Evolutionary conservation across 2,329 filamentous ascomycete species (phyloP).

Genomic region (Macrophomina tecta): DNA sequence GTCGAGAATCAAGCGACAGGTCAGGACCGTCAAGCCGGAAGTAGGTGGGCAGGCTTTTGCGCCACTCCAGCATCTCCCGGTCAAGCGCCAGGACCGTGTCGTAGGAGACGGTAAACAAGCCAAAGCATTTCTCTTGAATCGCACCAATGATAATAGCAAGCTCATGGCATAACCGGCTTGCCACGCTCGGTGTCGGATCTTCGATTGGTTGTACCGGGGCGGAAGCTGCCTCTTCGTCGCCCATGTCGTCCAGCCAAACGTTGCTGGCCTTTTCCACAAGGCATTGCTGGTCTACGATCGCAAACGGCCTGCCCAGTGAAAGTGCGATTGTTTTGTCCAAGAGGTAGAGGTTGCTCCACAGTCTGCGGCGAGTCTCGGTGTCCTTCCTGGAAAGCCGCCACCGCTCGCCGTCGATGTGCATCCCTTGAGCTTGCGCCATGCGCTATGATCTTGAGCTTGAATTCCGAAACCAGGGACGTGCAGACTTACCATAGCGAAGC

Average conservation of each 20-base stretch:
- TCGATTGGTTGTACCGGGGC: constrained; percentile 36
- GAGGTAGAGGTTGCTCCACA: constrained; percentile 50
- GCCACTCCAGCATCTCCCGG: constrained; percentile 43
- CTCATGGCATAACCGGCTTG: constrained; percentile 40
- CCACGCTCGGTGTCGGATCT: constrained; percentile 44
- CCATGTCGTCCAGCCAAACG: constrained; percentile 47
- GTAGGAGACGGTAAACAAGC: constrained; percentile 45
- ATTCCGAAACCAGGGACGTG: not conserved
- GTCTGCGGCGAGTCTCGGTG: constrained; percentile 45
- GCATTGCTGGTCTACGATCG: constrained; percentile 49
- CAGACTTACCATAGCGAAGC: constrained; percentile 44
- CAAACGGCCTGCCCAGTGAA: constrained; percentile 49
- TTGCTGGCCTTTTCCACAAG: constrained; percentile 47
- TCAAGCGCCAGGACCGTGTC: constrained; percentile 47
- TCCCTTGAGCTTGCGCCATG: constrained; percentile 52
- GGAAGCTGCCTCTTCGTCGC: constrained; percentile 38
- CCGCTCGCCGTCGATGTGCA: constrained; percentile 51
- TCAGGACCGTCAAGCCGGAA: constrained; percentile 45
- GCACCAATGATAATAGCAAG: constrained; percentile 47
- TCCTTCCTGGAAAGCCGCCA: constrained; percentile 47
- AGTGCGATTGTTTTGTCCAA: constrained; percentile 50
- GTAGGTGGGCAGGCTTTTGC: constrained; percentile 42
- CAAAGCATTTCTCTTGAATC: constrained; percentile 50
- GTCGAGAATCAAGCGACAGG: constrained; percentile 37
- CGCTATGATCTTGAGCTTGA: constrained; percentile 30